phyloP scores from a whole-genome alignment of 2,329 filamentous ascomycete species.

The Pyricularia sp. region DNA sequence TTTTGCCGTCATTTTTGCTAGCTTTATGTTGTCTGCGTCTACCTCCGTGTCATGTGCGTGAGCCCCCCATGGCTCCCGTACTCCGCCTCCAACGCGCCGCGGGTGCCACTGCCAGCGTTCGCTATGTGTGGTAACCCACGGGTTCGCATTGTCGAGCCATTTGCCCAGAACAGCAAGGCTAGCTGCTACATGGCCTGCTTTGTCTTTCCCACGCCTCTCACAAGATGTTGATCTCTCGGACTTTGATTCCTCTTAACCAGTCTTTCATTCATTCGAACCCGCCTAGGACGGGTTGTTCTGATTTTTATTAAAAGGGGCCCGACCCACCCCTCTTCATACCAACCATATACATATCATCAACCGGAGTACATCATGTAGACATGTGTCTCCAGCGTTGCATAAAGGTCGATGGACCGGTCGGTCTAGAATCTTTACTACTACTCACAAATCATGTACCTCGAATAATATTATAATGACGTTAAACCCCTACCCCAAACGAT shows the following conservation, averaged over 20 bases:
- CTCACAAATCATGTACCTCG: neutral
- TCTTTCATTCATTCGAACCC: neutral
- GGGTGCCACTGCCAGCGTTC: neutral
- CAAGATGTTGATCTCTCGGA: neutral
- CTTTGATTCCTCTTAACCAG: neutral
- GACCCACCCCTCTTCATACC: neutral
- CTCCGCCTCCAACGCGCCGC: neutral
- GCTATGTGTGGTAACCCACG: neutral
- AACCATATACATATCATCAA: neutral
- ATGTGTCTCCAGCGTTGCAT: neutral
- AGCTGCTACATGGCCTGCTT: neutral
- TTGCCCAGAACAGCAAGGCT: neutral
- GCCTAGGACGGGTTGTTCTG: neutral
- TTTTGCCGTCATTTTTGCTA: neutral
- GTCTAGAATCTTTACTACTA: neutral
- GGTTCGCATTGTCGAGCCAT: neutral
- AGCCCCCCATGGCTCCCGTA: neutral
- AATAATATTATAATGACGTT: neutral
- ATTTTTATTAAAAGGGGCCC: neutral
- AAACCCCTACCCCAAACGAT: neutral
- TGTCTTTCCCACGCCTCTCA: neutral
- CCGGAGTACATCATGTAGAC: neutral
- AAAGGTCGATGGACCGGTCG: neutral
- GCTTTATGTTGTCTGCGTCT: neutral
- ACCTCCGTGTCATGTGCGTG: neutral